These are phyloP conservation scores for Rhodosporidiobolus odoratus DNA, from an alignment of 768 basidiomycete species.

Conservation along the genomic window DNA sequence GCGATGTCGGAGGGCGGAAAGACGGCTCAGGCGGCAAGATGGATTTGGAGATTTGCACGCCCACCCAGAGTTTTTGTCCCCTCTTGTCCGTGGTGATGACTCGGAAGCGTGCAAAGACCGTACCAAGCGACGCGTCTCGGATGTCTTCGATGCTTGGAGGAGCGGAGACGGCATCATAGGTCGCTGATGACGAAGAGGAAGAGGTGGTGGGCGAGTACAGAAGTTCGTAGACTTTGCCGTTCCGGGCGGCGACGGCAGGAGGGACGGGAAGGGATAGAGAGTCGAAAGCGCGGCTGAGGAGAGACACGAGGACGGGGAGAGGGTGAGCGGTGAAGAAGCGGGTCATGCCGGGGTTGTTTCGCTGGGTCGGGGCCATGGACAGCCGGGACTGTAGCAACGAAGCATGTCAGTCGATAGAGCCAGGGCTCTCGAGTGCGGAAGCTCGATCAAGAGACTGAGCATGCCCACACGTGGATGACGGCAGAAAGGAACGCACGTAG, in stretches of 20 bases:
- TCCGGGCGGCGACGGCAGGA: background rate
- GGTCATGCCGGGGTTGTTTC: conserved; percentile 65
- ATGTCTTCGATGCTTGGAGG: background rate
- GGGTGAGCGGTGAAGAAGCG: conserved; percentile 56
- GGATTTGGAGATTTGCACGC: conserved; percentile 16
- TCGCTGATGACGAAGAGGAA: background rate
- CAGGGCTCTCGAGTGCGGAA: background rate
- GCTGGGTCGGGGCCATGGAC: conserved; percentile 38
- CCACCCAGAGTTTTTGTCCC: background rate
- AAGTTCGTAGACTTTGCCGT: background rate
- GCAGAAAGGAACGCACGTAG: conserved; percentile 58
- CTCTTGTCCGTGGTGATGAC: conserved; percentile 21
- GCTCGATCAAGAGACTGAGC: background rate
- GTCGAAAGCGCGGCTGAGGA: conserved; percentile 9
- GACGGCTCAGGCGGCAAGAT: background rate
- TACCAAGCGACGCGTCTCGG: background rate
- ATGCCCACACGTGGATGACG: too few relatives aligned
- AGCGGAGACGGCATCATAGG: background rate
- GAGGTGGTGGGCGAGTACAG: background rate
- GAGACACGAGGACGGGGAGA: conserved; percentile 5
- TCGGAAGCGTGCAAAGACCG: conserved; percentile 11
- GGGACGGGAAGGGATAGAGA: background rate
- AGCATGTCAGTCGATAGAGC: background rate
- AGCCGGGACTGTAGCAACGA: conserved; percentile 53
- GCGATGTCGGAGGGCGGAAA: background rate